phyloP scores from a whole-genome alignment of 176 grass and related monocot species.

The Oryza punctata region DNA sequence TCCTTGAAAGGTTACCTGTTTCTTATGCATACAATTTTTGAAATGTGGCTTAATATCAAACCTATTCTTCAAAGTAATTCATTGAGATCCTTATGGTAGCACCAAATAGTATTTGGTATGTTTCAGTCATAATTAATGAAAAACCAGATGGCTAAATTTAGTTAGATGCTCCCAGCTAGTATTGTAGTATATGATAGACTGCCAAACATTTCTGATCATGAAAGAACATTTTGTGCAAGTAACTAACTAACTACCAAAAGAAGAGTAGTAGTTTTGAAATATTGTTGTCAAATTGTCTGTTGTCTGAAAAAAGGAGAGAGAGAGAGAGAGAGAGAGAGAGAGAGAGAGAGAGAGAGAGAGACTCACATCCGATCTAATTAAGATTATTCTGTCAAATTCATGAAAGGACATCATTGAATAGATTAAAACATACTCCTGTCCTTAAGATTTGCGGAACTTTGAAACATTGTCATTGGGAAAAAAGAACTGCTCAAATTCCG shows the following conservation, averaged over 20 bases:
- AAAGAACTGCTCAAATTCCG: neutral
- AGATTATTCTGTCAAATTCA: neutral
- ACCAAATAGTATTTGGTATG: neutral
- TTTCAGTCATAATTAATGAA: neutral
- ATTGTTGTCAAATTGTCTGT: too few species aligned
- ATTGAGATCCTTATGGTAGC: neutral
- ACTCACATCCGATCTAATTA: neutral
- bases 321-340: too few species aligned
- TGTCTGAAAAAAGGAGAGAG: too few species aligned
- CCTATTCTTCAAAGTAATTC: neutral
- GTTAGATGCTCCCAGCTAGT: neutral
- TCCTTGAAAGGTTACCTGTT: neutral
- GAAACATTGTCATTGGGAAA: neutral
- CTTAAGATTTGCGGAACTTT: neutral
- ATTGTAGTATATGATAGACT: neutral
- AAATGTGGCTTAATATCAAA: neutral
- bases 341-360: too few species aligned
- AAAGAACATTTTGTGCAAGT: too few species aligned
- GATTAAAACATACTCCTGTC: neutral
- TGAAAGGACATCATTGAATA: neutral
- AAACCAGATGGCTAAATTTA: neutral
- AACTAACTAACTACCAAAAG: too few species aligned
- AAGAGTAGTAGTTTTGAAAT: too few species aligned
- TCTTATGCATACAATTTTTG: neutral
- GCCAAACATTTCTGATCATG: neutral